These are phyloP conservation scores for Epichloe typhina DNA, from an alignment of 2,329 filamentous ascomycete genomes.

Conservation along the genomic window DNA sequence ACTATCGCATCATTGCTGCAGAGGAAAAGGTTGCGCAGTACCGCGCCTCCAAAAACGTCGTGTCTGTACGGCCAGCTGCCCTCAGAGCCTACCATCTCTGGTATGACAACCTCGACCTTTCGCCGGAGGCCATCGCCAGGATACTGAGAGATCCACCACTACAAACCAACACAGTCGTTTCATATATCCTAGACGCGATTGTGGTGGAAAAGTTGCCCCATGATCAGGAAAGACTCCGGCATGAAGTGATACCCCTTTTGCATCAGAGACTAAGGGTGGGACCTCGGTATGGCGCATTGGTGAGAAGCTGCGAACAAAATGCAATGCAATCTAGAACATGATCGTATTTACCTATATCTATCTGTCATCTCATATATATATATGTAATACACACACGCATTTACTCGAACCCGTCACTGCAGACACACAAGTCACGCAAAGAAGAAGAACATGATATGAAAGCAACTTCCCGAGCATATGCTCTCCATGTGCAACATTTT, in stretches of 20 bases:
- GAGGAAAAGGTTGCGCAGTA: conserved; percentile 26
- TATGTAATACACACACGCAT: too few relatives aligned
- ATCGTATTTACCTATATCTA: too few relatives aligned
- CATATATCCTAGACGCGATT: conserved; percentile 46
- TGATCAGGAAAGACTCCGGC: conserved; percentile 29
- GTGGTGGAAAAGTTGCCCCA: conserved; percentile 36
- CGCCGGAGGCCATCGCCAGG: conserved; percentile 34
- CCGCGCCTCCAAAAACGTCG: conserved; percentile 15
- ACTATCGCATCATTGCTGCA: conserved; percentile 30
- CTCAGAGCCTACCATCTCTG: conserved; percentile 53
- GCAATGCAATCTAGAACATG: too few relatives aligned
- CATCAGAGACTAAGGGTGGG: conserved; percentile 8
- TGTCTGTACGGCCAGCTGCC: conserved; percentile 16
- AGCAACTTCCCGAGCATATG: neutral
- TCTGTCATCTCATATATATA: too few relatives aligned
- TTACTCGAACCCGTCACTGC: too few relatives aligned
- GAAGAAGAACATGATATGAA: too few relatives aligned
- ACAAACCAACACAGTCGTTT: conserved; percentile 37
- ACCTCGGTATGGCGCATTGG: conserved; percentile 16
- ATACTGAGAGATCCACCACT: conserved; percentile 50
- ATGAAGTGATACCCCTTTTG: conserved; percentile 29
- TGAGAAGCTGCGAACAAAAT: conserved; percentile 10
- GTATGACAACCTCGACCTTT: conserved; percentile 38
- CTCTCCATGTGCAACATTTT: neutral
- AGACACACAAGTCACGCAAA: too few relatives aligned